phyloP scores from a whole-genome alignment of 1,284 basidiomycete species.

The Puccinia novopanici region DNA sequence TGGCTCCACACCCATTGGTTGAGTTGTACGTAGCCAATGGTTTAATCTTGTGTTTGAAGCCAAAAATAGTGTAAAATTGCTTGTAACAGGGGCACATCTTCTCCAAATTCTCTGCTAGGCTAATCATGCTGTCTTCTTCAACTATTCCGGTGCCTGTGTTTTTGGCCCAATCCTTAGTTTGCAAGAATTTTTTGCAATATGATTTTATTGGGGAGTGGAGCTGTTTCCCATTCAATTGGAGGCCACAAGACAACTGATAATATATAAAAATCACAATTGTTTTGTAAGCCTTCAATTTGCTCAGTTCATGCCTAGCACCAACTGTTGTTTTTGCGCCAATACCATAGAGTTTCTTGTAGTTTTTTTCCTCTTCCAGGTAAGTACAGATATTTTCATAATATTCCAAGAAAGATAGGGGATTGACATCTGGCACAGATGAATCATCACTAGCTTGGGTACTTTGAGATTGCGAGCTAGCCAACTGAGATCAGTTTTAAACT shows the following conservation, averaged over 20 bases:
- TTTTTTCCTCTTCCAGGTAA: conserved; percentile 14
- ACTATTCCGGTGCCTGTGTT: not conserved
- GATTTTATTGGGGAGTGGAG: no score
- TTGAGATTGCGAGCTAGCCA: no score
- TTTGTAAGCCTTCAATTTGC: not conserved
- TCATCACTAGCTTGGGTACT: no score
- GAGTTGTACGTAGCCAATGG: not conserved
- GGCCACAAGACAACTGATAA: not conserved
- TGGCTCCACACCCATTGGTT: not conserved
- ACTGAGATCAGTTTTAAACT: no score
- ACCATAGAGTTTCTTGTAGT: conserved; percentile 1
- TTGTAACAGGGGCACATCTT: not conserved
- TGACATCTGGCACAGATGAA: no score
- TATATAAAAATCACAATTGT: not conserved
- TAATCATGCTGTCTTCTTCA: not conserved
- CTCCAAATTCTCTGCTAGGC: not conserved
- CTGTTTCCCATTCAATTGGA: not conserved
- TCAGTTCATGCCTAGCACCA: not conserved
- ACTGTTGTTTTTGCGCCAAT: not conserved
- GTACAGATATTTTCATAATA: no score
- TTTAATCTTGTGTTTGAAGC: not conserved
- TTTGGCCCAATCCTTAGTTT: not conserved
- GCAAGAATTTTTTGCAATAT: not conserved
- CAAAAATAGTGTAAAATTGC: not conserved
- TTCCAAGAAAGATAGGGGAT: not conserved